Conservation (phyloP, 306 rosid genomes). For the Glycine tomentella region DNA sequence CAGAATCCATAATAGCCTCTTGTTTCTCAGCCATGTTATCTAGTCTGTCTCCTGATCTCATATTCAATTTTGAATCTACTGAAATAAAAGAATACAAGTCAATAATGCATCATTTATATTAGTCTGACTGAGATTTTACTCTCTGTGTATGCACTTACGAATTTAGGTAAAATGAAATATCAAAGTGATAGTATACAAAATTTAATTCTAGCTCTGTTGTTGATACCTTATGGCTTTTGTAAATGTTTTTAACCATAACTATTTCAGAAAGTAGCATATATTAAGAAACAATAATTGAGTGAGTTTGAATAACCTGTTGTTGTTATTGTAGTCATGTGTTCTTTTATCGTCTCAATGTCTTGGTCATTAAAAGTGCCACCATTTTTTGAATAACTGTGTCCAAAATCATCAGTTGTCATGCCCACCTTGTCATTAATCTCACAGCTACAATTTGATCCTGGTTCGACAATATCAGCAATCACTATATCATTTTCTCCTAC, state of each 20-base stretch:
- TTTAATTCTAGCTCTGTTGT: neutral
- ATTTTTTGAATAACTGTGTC: neutral
- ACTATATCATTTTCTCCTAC: conserved; percentile 25
- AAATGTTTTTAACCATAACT: neutral
- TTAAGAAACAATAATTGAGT: neutral
- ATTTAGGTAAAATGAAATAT: neutral
- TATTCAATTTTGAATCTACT: conserved; percentile 45
- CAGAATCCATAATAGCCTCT: conserved; percentile 25
- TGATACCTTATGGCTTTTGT: neutral
- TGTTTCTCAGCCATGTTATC: conserved; percentile 34
- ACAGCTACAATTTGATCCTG: conserved; percentile 19
- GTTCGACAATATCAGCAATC: neutral
- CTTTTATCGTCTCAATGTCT: conserved; percentile 7
- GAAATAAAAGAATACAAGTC: neutral
- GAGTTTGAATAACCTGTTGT: conserved; percentile 32
- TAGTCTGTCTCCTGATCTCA: neutral
- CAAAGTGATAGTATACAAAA: neutral
- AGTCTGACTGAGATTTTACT: neutral
- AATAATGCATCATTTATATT: neutral
- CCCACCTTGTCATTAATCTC: conserved; percentile 10
- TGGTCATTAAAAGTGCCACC: conserved; percentile 27
- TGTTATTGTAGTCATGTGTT: conserved; percentile 27
- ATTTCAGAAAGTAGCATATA: neutral
- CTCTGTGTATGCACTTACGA: neutral
- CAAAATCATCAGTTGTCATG: conserved; percentile 29